Conservation (phyloP, 441 rosid genomes). For the Manihot esculenta region DNA sequence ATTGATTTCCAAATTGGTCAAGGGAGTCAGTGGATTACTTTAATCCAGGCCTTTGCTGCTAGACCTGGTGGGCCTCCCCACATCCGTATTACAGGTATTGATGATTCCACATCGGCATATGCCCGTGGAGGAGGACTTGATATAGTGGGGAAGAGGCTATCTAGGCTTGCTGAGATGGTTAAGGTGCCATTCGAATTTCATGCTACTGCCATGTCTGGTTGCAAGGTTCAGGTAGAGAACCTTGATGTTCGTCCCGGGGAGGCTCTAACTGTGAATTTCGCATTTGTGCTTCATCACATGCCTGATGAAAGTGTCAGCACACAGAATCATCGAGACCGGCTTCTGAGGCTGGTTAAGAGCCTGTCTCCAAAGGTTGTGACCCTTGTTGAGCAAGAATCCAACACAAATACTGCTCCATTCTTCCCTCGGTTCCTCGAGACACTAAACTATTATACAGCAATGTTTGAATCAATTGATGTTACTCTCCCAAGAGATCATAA, state of each 20-base stretch:
- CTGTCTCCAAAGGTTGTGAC: constrained; percentile 79
- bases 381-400: constrained; percentile 89
- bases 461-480: constrained; percentile 85
- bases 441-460: constrained; percentile 68
- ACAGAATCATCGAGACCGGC: constrained; percentile 71
- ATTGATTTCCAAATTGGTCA: constrained; percentile 78
- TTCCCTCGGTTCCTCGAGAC: constrained; percentile 77
- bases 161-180: constrained; percentile 57
- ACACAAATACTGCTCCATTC: constrained; percentile 86
- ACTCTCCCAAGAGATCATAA: constrained; percentile 65
- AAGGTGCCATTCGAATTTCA: constrained; percentile 79
- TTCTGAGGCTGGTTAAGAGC: constrained; percentile 68
- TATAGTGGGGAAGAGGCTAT: constrained; percentile 65
- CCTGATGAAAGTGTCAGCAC: constrained; percentile 91
- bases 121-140: constrained; percentile 75
- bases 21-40: constrained; percentile 85
- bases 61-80: constrained; percentile 91
- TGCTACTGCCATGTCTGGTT: constrained; percentile 50
- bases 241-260: constrained; percentile 55
- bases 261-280: constrained; percentile 77
- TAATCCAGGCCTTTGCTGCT: constrained; percentile 88
- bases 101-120: constrained; percentile 68
- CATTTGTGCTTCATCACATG: constrained; percentile 80
- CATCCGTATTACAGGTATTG: constrained; percentile 74
- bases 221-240: constrained; percentile 46